Percentiles rank a stretch among this genome's conserved stretches.
These are phyloP conservation scores for Hymenoscyphus scutula DNA, from an alignment of 2,329 filamentous ascomycete species.

Conservation along the genomic window DNA sequence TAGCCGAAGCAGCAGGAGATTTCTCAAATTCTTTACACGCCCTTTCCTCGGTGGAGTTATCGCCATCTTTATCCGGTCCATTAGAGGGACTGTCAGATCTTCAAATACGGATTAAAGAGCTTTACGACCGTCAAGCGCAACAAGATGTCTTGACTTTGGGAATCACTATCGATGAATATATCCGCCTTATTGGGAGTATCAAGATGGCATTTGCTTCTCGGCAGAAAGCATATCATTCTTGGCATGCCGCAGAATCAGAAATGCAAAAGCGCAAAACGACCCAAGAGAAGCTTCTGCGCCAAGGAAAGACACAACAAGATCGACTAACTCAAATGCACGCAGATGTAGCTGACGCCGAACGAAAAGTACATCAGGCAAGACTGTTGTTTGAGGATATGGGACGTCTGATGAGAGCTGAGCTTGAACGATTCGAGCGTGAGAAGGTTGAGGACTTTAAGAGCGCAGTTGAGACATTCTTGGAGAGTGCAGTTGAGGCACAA, in stretches of 20 bases:
- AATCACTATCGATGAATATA: slow-evolving; percentile 98
- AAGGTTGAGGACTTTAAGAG: slow-evolving; percentile 99
- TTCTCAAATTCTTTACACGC: slow-evolving; percentile 93
- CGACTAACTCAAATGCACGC: slow-evolving; percentile 87
- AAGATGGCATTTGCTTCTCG: slow-evolving; percentile 91
- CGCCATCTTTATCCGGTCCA: slow-evolving; percentile 80
- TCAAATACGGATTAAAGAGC: slow-evolving; percentile 87
- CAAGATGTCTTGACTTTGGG: slow-evolving; percentile 95
- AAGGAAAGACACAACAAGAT: slow-evolving; percentile 95
- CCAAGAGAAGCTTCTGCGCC: slow-evolving; percentile 92
- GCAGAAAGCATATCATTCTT: slow-evolving; percentile 93
- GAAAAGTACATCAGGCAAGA: slow-evolving; percentile 85
- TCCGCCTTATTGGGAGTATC: slow-evolving; percentile 89
- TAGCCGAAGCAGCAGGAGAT: slow-evolving; percentile 89
- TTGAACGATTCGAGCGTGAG: slow-evolving; percentile 92
- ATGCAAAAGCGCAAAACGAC: slow-evolving; percentile 82
- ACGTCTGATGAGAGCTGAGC: slow-evolving; percentile 80
- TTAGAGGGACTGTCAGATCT: slow-evolving; percentile 90
- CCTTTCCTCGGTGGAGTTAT: slow-evolving; percentile 88
- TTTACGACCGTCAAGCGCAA: slow-evolving; percentile 95
- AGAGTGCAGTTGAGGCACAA: slow-evolving; percentile 94
- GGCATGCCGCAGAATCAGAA: slow-evolving; percentile 88
- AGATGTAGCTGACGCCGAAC: slow-evolving; percentile 92
- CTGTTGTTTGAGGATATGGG: slow-evolving; percentile 98
- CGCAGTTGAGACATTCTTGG: slow-evolving; percentile 94